Percentiles rank a stretch among this genome's conserved stretches.
Evolutionary conservation across 441 rosid genomes (phyloP).

Genomic region (Corymbia calophylla): DNA sequence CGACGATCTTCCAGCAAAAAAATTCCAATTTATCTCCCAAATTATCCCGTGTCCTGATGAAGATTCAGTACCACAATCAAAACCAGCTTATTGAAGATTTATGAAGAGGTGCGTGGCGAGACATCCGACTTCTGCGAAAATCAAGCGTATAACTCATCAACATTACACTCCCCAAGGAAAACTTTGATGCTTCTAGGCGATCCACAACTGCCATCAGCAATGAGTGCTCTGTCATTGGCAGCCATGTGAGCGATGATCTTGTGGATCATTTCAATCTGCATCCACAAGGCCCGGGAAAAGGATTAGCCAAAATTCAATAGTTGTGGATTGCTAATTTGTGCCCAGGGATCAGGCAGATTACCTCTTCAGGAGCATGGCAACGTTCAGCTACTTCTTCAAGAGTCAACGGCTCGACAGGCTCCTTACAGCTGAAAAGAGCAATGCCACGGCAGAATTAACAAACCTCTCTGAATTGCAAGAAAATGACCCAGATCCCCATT

Average conservation of each 20-base stretch:
- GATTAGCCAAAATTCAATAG: slow-evolving; percentile 3
- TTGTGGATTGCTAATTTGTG: background rate
- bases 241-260: slow-evolving; percentile 95
- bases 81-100: background rate
- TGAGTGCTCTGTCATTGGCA: slow-evolving; percentile 85
- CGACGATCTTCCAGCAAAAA: background rate
- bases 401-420: slow-evolving; percentile 86
- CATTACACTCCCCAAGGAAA: slow-evolving; percentile 75
- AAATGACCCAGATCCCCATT: background rate
- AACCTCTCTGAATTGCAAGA: background rate
- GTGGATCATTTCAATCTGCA: slow-evolving; percentile 95
- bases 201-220: slow-evolving; percentile 94
- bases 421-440: slow-evolving; percentile 58
- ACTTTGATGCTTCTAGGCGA: slow-evolving; percentile 92
- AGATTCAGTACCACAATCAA: background rate
- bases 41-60: background rate
- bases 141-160: slow-evolving; percentile 52
- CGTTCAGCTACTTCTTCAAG: slow-evolving; percentile 84
- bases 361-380: slow-evolving; percentile 85
- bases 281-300: background rate
- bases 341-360: slow-evolving; percentile 10
- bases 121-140: background rate
- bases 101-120: background rate
- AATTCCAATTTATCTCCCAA: background rate
- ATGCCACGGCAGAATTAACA: background rate